phyloP scores from a whole-genome alignment of 2,329 filamentous ascomycete species.

The Byssochlamys sp. region DNA sequence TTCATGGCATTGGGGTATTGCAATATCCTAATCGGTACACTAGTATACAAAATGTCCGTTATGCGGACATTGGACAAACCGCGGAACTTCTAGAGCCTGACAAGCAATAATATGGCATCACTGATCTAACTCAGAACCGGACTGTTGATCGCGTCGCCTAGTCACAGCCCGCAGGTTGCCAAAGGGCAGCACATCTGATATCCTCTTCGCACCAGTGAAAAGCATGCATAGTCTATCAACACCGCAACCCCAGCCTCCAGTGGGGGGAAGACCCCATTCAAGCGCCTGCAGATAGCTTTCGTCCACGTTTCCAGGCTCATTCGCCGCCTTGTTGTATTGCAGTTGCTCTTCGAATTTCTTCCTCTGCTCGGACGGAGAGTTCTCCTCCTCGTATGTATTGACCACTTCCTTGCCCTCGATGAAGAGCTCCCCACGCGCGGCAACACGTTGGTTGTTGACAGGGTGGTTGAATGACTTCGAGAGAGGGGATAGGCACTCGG shows the following conservation, averaged over 20 bases:
- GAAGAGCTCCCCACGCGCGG: conserved; percentile 78
- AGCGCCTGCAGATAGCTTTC: conserved; percentile 76
- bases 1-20: neutral
- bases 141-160: conserved; percentile 9
- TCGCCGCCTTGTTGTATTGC: conserved; percentile 38
- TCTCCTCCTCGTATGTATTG: conserved; percentile 98
- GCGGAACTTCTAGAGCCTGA: too few species aligned
- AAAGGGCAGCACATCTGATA: conserved; percentile 80
- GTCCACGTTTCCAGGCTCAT: conserved; percentile 49
- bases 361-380: conserved; percentile 76
- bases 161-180: conserved; percentile 59
- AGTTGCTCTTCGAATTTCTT: conserved; percentile 64
- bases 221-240: conserved; percentile 88
- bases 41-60: neutral
- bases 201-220: conserved; percentile 66
- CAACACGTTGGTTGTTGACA: conserved; percentile 58
- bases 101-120: neutral
- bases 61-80: neutral
- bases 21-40: neutral
- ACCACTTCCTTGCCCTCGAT: conserved; percentile 70
- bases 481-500: conserved; percentile 80
- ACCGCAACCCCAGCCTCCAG: conserved; percentile 92
- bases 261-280: conserved; percentile 85
- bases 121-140: neutral
- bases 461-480: conserved; percentile 75